Percentiles rank a stretch among this genome's conserved stretches.
Conservation (phyloP, 2,329 filamentous ascomycete genomes). For the Biscogniauxia sp. region DNA sequence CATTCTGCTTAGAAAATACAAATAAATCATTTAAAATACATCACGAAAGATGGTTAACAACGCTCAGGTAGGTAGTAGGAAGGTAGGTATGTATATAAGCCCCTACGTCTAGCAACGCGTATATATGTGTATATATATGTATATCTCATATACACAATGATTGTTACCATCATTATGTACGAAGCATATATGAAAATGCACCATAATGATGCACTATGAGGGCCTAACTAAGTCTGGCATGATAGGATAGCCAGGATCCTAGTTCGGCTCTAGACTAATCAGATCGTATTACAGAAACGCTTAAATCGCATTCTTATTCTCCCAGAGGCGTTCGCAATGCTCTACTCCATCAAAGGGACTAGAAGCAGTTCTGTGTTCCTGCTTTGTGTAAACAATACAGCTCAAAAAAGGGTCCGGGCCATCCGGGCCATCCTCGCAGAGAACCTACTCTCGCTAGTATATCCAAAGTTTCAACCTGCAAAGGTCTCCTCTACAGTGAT, state of each 20-base stretch:
- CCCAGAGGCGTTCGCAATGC: background rate
- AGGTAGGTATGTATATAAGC: no score
- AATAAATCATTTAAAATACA: no score
- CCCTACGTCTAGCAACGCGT: no score
- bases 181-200: background rate
- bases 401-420: background rate
- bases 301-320: background rate
- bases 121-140: no score
- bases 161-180: no score
- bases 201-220: background rate
- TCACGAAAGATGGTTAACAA: no score
- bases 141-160: no score
- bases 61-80: no score
- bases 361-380: constrained; percentile 1
- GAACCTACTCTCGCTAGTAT: background rate
- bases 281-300: background rate
- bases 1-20: no score
- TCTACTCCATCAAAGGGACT: background rate
- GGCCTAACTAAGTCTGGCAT: background rate
- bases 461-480: background rate
- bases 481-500: background rate
- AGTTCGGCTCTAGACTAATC: background rate
- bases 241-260: background rate
- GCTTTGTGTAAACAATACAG: background rate
- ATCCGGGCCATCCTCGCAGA: background rate